Evolutionary conservation across 768 basidiomycete species (phyloP).

Genomic region (Tricholoma matsutake): DNA sequence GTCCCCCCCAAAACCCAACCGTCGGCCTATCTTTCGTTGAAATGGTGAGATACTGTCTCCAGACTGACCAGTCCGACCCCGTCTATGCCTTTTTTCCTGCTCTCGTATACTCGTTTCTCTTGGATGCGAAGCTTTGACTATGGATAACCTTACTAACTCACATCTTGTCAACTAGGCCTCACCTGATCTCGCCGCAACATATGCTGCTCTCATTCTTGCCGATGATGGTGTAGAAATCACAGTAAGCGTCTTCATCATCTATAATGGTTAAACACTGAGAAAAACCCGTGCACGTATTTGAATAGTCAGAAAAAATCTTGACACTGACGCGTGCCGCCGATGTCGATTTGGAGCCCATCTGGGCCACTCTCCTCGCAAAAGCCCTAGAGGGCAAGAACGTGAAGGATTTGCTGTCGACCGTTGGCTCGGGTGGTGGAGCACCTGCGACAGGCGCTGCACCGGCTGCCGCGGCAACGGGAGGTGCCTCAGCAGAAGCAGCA

Average conservation of each 20-base stretch:
- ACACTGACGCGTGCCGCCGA: slow-evolving; percentile 81
- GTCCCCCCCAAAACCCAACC: slow-evolving; percentile 13
- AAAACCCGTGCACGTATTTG: not conserved
- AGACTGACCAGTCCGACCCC: too few relatives aligned
- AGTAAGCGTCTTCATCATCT: slow-evolving; percentile 47
- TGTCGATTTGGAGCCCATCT: slow-evolving; percentile 92
- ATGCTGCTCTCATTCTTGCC: slow-evolving; percentile 97
- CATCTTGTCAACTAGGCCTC: slow-evolving; percentile 34
- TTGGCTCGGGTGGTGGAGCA: slow-evolving; percentile 88
- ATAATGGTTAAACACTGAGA: not conserved
- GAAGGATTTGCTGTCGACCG: slow-evolving; percentile 92
- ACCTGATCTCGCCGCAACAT: slow-evolving; percentile 86
- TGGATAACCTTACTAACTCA: slow-evolving; percentile 12
- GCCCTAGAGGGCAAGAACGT: slow-evolving; percentile 98
- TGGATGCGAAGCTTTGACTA: slow-evolving; percentile 15
- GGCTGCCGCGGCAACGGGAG: slow-evolving; percentile 50
- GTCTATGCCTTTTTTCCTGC: slow-evolving; percentile 3
- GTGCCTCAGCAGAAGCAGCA: slow-evolving; percentile 69
- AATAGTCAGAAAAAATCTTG: slow-evolving; percentile 91
- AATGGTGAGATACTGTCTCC: slow-evolving; percentile 17
- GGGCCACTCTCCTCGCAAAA: slow-evolving; percentile 96
- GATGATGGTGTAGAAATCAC: slow-evolving; percentile 98
- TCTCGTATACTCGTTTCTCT: not conserved
- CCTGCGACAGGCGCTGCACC: slow-evolving; percentile 58
- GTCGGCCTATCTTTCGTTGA: slow-evolving; percentile 9